These are phyloP conservation scores for Erythrobasidium hasegawianum DNA, from an alignment of 1,284 basidiomycete genomes.

Conservation along the genomic window DNA sequence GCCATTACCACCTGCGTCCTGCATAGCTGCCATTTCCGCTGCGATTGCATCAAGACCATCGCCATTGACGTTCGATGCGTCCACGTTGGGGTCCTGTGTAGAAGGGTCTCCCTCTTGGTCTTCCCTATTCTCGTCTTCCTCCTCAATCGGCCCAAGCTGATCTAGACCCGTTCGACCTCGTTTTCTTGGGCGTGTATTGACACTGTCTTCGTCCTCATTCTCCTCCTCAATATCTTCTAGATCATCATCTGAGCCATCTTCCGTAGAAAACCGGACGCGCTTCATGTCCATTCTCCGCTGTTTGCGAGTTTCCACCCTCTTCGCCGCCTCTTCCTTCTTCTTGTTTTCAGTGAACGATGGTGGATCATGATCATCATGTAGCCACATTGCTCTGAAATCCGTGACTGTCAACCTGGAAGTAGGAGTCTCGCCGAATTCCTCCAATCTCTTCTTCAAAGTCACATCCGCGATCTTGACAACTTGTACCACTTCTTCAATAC, in stretches of 20 bases:
- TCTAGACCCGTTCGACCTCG: not conserved
- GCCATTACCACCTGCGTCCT: not conserved
- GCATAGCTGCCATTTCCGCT: conserved; percentile 1
- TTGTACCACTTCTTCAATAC: conserved; percentile 91
- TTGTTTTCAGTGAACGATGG: conserved; percentile 76
- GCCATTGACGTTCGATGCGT: not conserved
- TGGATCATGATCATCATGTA: conserved; percentile 85
- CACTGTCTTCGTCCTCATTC: conserved; percentile 37
- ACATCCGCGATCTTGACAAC: conserved; percentile 97
- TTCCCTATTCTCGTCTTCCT: conserved; percentile 47
- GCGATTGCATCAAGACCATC: conserved; percentile 4
- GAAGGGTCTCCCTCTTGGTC: conserved; percentile 44
- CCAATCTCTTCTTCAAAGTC: conserved; percentile 87
- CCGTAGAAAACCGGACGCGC: conserved; percentile 36
- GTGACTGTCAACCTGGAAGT: conserved; percentile 80
- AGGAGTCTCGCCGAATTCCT: conserved; percentile 88
- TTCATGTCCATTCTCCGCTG: conserved; percentile 44
- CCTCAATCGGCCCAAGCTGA: conserved; percentile 1
- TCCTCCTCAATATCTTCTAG: conserved; percentile 42
- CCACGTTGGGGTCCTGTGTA: not conserved
- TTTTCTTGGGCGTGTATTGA: conserved; percentile 34
- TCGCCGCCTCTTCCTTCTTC: conserved; percentile 62
- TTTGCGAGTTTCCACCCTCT: conserved; percentile 49
- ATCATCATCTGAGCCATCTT: conserved; percentile 37
- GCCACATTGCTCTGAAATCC: conserved; percentile 87